These are phyloP conservation scores for Digitaria exilis DNA, from an alignment of 202 grass and related monocot species.

Conservation along the genomic window DNA sequence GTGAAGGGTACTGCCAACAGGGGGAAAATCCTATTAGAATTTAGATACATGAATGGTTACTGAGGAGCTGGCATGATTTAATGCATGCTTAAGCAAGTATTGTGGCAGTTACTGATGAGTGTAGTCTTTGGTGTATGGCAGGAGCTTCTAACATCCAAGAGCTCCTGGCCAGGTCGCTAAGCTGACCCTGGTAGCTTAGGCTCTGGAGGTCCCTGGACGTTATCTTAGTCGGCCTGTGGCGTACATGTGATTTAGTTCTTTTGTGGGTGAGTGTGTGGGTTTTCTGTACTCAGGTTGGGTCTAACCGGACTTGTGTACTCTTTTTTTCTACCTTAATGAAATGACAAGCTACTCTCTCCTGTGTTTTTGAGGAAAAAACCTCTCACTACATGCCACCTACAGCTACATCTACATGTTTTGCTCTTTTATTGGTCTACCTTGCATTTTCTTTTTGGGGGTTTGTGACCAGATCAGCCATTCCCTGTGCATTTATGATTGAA, in stretches of 20 bases:
- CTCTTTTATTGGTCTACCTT: background rate
- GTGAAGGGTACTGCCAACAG: background rate
- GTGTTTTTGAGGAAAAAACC: slow-evolving; percentile 24
- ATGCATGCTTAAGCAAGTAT: slow-evolving; percentile 3
- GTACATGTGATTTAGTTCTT: no score
- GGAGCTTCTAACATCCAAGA: no score
- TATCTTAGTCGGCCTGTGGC: no score
- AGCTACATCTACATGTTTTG: background rate
- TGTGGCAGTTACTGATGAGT: background rate
- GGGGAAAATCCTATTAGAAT: background rate
- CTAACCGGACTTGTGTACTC: no score
- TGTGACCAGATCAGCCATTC: slow-evolving; percentile 19
- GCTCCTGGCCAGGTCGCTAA: no score
- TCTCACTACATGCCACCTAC: slow-evolving; percentile 5
- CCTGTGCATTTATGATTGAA: slow-evolving; percentile 3
- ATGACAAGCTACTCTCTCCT: no score
- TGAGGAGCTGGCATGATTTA: background rate
- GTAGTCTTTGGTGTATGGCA: no score
- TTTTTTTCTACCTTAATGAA: no score
- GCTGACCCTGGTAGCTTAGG: no score
- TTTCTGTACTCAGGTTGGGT: no score
- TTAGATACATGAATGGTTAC: slow-evolving; percentile 25
- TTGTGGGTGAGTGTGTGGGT: no score
- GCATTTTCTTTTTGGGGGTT: slow-evolving; percentile 13
- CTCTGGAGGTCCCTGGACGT: no score